Evolutionary conservation across 169 alveolate genomes (phyloP).

Genomic region (Plasmodium malariae): DNA sequence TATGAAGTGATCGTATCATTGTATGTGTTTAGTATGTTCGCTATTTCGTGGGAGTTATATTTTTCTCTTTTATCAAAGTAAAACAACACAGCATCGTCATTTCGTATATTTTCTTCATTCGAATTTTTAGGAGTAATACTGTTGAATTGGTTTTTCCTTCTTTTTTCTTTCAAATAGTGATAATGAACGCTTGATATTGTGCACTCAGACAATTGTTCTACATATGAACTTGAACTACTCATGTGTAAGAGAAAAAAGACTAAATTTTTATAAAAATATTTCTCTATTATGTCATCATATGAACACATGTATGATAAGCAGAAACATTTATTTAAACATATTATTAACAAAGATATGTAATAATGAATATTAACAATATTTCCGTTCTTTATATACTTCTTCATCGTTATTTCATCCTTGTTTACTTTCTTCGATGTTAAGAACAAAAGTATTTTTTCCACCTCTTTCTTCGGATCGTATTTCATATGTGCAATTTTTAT

Average conservation of each 20-base stretch:
- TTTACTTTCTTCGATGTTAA: slow-evolving; percentile 13
- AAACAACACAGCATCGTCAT: no score
- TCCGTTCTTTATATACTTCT: neutral
- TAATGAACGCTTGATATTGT: slow-evolving; percentile 8
- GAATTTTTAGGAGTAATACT: neutral
- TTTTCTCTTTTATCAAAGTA: neutral
- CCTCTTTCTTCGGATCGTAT: neutral
- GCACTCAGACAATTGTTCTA: slow-evolving; percentile 2
- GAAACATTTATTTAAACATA: slow-evolving; percentile 46
- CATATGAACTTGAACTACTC: slow-evolving; percentile 4
- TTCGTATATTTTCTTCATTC: neutral
- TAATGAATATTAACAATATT: neutral
- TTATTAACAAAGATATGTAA: slow-evolving; percentile 16
- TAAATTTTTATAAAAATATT: slow-evolving; percentile 14
- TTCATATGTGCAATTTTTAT: slow-evolving; percentile 1
- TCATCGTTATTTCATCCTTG: slow-evolving; percentile 1
- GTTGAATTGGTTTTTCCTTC: neutral
- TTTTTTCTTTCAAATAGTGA: neutral
- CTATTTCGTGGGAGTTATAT: neutral
- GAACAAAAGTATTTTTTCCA: slow-evolving; percentile 30
- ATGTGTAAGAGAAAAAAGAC: slow-evolving; percentile 14
- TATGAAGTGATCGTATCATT: slow-evolving; percentile 17
- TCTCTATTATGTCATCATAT: slow-evolving; percentile 34
- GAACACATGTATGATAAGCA: slow-evolving; percentile 3
- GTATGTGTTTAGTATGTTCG: slow-evolving; percentile 1